Evolutionary conservation across 73 alveolate genomes (phyloP), one percentile per base, ranked within the genome.

Genomic region (Urostyla sp.): DNA sequence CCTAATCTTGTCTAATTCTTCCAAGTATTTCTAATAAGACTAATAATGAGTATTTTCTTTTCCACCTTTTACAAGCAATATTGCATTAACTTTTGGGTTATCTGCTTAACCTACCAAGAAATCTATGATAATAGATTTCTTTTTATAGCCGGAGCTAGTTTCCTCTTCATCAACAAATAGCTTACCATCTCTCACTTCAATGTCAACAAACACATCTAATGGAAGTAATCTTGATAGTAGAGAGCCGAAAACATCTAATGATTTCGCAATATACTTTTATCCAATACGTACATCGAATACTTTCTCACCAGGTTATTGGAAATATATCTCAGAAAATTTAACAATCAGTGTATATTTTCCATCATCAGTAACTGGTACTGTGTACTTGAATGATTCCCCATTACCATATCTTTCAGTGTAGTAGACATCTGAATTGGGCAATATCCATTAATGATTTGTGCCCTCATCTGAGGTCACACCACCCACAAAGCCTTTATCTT

Each of bases 11-110:
- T 52, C 45, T 57, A 54, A 45, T 52, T 67, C 74, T 72, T 80
- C 67, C 74, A 61, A 48, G 80, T 86, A 80, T 69, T 58, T 80
- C 58, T 59, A 44, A 61, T 60, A 85, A 63, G 69, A 53, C 80
- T 38, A 54, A 67, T 31, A 81, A 67, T 90, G 92, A 55, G 94
- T 90, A 55, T 87, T 89, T 45, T 80, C 74, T 21, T 74, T 49
- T 35, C 75, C 82, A 45, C 97, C 97, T 55, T 80, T 82, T n/a
- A 80, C 63, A 24, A 90, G 45, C 61, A 90, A 55, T 85, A 90
- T 79, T 2, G 90, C 94, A 75, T 90, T 90, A 32, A 87, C 80
- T 81, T 90, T 90, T 10, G 97, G 97, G 80, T 90, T 87, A 75
- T 87, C 97, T n/a, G 86, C 88, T 49, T 69, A 46, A n/a, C 97